Evolutionary conservation across 75 land plant genomes (phyloP).

Genomic region (Cunninghamia lanceolata): DNA sequence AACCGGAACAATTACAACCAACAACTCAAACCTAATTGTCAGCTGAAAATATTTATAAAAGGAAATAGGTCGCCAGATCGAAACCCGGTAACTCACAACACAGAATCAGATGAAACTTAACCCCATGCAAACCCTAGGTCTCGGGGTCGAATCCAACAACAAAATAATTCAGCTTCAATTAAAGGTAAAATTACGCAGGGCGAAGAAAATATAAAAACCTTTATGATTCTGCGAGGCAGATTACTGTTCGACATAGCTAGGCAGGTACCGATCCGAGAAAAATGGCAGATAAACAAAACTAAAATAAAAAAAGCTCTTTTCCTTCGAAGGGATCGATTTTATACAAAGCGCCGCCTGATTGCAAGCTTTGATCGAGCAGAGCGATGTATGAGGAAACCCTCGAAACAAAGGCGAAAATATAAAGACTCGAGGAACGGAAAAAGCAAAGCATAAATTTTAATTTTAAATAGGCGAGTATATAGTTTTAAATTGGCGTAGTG

Average conservation of each 20-base stretch:
- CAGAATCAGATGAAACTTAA: neutral
- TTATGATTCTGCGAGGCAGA: conserved; percentile 49
- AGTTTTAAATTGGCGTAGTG: neutral
- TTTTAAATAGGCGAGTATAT: neutral
- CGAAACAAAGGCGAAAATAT: neutral
- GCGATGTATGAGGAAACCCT: neutral
- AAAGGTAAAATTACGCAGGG: neutral
- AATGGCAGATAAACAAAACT: no score
- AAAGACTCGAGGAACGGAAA: neutral
- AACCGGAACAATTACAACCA: neutral
- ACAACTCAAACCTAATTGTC: neutral
- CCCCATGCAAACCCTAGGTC: neutral
- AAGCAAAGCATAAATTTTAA: neutral
- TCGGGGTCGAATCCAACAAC: neutral
- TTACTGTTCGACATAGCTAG: conserved; percentile 35
- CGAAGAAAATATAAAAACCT: conserved; percentile 15
- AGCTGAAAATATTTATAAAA: neutral
- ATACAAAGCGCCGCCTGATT: no score
- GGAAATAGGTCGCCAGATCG: neutral
- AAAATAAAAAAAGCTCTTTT: no score
- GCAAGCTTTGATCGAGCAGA: no score
- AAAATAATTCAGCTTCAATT: neutral
- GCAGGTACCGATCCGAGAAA: neutral
- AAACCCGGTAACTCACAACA: neutral
- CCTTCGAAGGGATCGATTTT: no score